These are phyloP conservation scores for Bruguiera hainesii DNA, from an alignment of 441 rosid species.

Conservation along the genomic window DNA sequence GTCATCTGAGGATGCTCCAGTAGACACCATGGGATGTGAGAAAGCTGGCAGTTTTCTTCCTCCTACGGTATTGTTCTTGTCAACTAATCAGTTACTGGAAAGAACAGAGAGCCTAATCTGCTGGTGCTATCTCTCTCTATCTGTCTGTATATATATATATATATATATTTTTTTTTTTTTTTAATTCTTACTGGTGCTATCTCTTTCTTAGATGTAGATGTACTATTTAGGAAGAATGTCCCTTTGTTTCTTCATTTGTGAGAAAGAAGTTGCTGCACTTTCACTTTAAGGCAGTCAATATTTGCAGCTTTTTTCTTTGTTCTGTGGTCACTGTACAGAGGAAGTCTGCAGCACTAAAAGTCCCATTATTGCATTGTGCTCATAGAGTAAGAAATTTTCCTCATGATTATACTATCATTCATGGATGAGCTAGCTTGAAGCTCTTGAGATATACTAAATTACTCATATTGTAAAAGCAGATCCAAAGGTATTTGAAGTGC, in stretches of 20 bases:
- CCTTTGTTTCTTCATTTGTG: background rate
- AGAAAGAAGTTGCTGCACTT: background rate
- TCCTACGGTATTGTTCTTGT: conserved; percentile 57
- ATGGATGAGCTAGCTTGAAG: conserved; percentile 3
- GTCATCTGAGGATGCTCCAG: conserved; percentile 69
- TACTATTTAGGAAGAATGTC: background rate
- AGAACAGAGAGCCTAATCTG: background rate
- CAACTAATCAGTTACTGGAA: background rate
- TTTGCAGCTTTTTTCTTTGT: conserved; percentile 1
- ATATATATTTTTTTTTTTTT: background rate
- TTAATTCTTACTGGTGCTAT: background rate
- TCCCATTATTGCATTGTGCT: conserved; percentile 2
- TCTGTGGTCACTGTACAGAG: background rate
- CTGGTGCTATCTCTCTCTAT: background rate
- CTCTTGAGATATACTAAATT: background rate
- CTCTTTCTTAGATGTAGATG: background rate
- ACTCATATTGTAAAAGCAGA: background rate
- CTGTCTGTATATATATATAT: background rate
- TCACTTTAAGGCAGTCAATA: background rate
- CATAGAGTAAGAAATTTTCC: background rate
- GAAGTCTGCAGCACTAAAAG: background rate
- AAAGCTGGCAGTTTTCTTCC: conserved; percentile 86
- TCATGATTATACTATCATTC: background rate
- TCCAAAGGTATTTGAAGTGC: background rate
- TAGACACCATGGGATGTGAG: conserved; percentile 79